Percentiles rank a stretch among this genome's conserved stretches.
phyloP scores from a whole-genome alignment of 495 filamentous ascomycete genomes.

The Saxophila tyrrhenica region DNA sequence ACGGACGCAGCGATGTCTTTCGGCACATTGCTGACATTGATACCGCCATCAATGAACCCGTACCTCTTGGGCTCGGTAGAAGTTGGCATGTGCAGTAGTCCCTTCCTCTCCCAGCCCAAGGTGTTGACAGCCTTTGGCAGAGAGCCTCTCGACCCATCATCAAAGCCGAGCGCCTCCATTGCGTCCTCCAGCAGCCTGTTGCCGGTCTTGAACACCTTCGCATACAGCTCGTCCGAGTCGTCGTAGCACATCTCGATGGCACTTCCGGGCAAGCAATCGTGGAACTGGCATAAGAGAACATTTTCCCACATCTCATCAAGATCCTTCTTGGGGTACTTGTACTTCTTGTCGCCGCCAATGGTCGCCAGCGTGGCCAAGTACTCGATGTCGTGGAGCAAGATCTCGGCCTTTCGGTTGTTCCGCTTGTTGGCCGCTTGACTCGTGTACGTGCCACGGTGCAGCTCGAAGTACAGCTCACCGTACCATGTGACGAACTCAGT shows the following conservation, averaged over 20 bases:
- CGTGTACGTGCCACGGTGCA: constrained; percentile 93
- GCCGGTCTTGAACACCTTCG: constrained; percentile 66
- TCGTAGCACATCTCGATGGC: constrained; percentile 95
- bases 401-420: constrained; percentile 79
- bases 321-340: constrained; percentile 82
- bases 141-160: constrained; percentile 15
- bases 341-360: constrained; percentile 41
- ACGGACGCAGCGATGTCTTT: constrained; percentile 45
- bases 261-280: constrained; percentile 92
- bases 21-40: constrained; percentile 34
- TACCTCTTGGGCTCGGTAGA: constrained; percentile 43
- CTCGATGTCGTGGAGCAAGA: constrained; percentile 76
- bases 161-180: constrained; percentile 53
- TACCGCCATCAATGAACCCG: constrained; percentile 54
- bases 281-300: constrained; percentile 82
- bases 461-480: constrained; percentile 93
- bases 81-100: constrained; percentile 1
- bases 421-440: constrained; percentile 95
- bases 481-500: constrained; percentile 90
- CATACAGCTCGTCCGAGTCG: constrained; percentile 81
- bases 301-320: constrained; percentile 92
- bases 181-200: constrained; percentile 58
- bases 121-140: constrained; percentile 35
- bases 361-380: constrained; percentile 79
- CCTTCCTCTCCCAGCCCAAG: constrained; percentile 35